These are phyloP conservation scores for Osmanthus fragrans DNA, from an alignment of 257 asterid species.

Conservation along the genomic window DNA sequence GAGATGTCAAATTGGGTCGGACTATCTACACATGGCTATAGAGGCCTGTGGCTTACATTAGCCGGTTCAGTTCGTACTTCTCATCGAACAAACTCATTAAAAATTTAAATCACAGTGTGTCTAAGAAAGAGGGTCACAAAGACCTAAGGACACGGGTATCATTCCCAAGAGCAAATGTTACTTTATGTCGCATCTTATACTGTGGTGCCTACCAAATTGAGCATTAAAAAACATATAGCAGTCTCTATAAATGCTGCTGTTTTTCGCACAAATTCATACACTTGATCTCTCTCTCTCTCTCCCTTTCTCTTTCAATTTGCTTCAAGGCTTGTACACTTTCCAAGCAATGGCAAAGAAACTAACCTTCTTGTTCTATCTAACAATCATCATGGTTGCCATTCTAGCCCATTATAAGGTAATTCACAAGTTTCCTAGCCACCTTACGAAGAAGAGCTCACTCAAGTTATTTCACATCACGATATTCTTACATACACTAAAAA, in stretches of 20 bases:
- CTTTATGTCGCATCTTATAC: constrained; percentile 16
- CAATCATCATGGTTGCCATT: constrained; percentile 29
- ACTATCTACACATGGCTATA: too few species aligned
- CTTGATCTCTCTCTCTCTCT: constrained; percentile 14
- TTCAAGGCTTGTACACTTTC: constrained; percentile 1
- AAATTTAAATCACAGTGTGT: neutral
- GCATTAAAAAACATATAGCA: constrained; percentile 1
- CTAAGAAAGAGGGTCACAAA: neutral
- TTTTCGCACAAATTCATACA: constrained; percentile 32
- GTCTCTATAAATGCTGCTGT: constrained; percentile 42
- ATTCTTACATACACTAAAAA: neutral
- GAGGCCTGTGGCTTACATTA: neutral
- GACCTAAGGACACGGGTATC: constrained; percentile 16
- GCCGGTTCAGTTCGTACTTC: too few species aligned
- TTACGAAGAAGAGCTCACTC: neutral
- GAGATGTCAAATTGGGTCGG: too few species aligned
- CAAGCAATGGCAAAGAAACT: constrained; percentile 40
- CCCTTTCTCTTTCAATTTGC: constrained; percentile 5
- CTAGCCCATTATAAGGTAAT: constrained; percentile 47
- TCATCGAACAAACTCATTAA: neutral
- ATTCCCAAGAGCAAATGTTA: constrained; percentile 9
- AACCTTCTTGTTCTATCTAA: constrained; percentile 32
- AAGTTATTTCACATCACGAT: neutral
- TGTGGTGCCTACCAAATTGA: constrained; percentile 20
- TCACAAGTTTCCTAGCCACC: neutral